Evolutionary conservation across 2,329 filamentous ascomycete genomes (phyloP).

Genomic region (Tolypocladium album): DNA sequence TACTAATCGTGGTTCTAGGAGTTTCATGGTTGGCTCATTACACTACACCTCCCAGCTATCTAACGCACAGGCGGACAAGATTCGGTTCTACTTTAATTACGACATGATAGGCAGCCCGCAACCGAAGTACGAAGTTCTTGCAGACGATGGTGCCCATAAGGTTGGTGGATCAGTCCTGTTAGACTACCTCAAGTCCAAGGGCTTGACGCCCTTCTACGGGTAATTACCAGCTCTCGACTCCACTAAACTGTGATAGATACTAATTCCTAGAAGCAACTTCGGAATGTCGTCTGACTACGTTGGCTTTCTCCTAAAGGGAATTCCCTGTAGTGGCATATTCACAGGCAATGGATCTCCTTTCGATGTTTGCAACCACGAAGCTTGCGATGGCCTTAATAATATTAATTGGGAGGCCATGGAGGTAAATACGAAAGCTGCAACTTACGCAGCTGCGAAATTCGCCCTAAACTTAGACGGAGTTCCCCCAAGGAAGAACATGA

Average conservation of each 20-base stretch:
- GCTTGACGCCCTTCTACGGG: conserved; percentile 16
- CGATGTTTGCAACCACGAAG: conserved; percentile 27
- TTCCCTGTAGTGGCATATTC: conserved; percentile 25
- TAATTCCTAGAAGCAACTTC: conserved; percentile 13
- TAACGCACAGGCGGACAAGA: conserved; percentile 34
- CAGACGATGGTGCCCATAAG: conserved; percentile 25
- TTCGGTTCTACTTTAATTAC: conserved; percentile 59
- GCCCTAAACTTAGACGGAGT: conserved; percentile 24
- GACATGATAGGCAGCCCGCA: conserved; percentile 52
- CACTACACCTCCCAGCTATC: conserved; percentile 26
- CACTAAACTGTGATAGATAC: neutral
- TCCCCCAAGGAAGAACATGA: conserved; percentile 19
- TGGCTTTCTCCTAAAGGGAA: conserved; percentile 23
- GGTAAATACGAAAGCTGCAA: conserved; percentile 33
- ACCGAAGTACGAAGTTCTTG: conserved; percentile 28
- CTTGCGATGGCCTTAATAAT: conserved; percentile 28
- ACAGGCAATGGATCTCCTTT: conserved; percentile 20
- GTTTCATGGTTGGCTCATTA: conserved; percentile 31
- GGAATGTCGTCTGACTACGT: conserved; percentile 25
- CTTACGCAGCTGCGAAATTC: conserved; percentile 34
- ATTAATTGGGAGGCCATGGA: conserved; percentile 29
- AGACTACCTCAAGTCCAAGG: conserved; percentile 17
- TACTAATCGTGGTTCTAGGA: conserved; percentile 9
- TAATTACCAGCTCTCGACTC: conserved; percentile 2
- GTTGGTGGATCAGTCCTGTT: conserved; percentile 9